These are phyloP conservation scores for Pseudocercospora pini-densiflorae DNA, from an alignment of 2,329 filamentous ascomycete genomes.

Conservation along the genomic window DNA sequence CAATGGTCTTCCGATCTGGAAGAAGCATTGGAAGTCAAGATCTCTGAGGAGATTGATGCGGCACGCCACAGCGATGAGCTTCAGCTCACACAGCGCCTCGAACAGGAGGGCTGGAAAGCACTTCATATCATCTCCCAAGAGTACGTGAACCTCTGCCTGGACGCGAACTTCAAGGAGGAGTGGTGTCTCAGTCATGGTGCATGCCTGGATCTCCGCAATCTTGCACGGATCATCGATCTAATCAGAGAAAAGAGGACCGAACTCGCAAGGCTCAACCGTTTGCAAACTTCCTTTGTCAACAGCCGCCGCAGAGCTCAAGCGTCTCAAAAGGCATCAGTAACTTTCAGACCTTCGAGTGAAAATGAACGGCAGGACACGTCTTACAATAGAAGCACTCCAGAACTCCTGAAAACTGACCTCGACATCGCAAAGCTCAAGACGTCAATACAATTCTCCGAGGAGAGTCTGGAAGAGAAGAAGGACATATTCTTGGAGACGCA, in stretches of 20 bases:
- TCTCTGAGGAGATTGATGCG: not conserved
- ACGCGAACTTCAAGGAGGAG: not conserved
- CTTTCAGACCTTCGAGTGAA: too few relatives aligned
- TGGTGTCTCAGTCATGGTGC: not conserved
- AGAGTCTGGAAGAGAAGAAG: too few relatives aligned
- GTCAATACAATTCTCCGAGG: too few relatives aligned
- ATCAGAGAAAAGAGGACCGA: not conserved
- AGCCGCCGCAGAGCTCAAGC: too few relatives aligned
- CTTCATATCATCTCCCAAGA: not conserved
- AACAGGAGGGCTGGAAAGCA: not conserved
- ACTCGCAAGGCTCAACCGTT: not conserved
- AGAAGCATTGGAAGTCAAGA: not conserved
- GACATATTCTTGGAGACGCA: too few relatives aligned
- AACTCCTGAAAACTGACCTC: too few relatives aligned
- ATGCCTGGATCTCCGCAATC: not conserved
- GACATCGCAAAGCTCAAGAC: too few relatives aligned
- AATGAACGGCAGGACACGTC: too few relatives aligned
- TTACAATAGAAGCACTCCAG: too few relatives aligned
- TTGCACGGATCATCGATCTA: not conserved
- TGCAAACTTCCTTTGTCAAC: too few relatives aligned
- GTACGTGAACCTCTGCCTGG: not conserved
- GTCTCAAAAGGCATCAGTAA: too few relatives aligned
- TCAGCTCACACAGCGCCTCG: not conserved
- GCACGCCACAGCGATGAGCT: not conserved
- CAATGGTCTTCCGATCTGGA: not conserved